Base-by-base conservation (phyloP, 371 early-diverging fungal genomes). In the Syncephalis plumigaleata region DNA sequence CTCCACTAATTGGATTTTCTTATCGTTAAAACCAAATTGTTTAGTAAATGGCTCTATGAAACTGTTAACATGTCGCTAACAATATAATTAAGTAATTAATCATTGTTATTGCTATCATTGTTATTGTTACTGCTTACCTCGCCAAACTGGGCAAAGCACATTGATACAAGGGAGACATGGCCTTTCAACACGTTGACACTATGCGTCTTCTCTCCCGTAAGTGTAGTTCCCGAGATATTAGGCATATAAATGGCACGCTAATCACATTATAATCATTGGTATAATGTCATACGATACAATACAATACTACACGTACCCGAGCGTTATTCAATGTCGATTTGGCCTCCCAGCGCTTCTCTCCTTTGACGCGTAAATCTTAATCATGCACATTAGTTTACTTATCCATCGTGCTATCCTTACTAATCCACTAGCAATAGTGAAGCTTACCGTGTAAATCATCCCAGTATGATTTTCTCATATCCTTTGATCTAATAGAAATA, bases 171-270 rank as follows among this genome's bases (percentile, higher is more conserved):
- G 11, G 78, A 65, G 16, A 67, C 65, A 40, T 74, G 66, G 15
- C 63, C 66, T n/a, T 53, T 46, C 17, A 81, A 47, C 18, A 75
- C 42, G 20, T 77, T 67, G 2, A 71, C 66, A 0, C 81, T 65
- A 42, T 79, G 71, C 1, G 75, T 57, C 2, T 64, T 57, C 9
- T 74, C 50, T 9, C 74, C 67, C 0, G 58, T 52, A 36, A 84
- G 56, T 18, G 67, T 64, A 36, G 65, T 63, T 7, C 75, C 81
- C 51, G 63, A 63, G 44, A 81, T 73, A 48, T 82, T 77, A 11
- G 84, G 81, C 66, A 87, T 75, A 48, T 69, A 68, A 0, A 73
- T 65, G 31, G 83, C 70, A 57, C 72, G 70, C 71, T 77, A 56
- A 23, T 27, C 23, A 13, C 22, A 2, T 21, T 16, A 5, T 20